Conservation (phyloP, 2,329 filamentous ascomycete species). For the Verticillium zaregamsianum region DNA sequence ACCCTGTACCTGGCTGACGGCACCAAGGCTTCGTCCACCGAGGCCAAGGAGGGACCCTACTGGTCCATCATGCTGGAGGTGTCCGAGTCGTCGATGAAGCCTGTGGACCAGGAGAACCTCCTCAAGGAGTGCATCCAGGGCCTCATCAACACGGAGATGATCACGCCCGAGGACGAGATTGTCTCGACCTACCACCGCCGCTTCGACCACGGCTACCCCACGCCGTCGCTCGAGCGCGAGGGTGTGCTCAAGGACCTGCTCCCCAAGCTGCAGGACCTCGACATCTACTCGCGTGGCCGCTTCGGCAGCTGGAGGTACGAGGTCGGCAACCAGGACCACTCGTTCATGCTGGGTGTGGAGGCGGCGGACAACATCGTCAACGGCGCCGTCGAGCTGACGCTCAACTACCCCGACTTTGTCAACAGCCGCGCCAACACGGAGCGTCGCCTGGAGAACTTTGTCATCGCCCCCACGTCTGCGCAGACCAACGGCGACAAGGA, state of each 20-base stretch:
- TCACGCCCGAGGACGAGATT: conserved; percentile 86
- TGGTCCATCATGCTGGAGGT: conserved; percentile 99
- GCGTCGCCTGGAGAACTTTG: conserved; percentile 52
- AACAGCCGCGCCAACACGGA: conserved; percentile 70
- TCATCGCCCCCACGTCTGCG: conserved; percentile 27
- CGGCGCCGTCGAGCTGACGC: conserved; percentile 83
- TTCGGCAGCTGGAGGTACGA: conserved; percentile 99
- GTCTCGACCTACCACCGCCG: conserved; percentile 97
- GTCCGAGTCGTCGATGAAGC: conserved; percentile 93
- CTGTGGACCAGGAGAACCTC: conserved; percentile 79
- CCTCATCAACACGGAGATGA: conserved; percentile 96
- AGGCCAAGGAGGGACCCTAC: conserved; percentile 85
- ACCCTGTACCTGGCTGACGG: conserved; percentile 84
- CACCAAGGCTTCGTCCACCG: conserved; percentile 68
- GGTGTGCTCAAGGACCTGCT: conserved; percentile 89
- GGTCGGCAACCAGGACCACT: conserved; percentile 92
- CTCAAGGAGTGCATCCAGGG: conserved; percentile 91
- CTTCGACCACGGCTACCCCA: conserved; percentile 98
- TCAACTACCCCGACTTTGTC: conserved; percentile 97
- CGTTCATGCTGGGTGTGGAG: conserved; percentile 95
- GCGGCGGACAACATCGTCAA: conserved; percentile 87
- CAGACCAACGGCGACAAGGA: conserved; percentile 25
- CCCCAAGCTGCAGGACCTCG: conserved; percentile 85
- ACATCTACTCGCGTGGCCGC: conserved; percentile 91
- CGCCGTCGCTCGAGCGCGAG: conserved; percentile 90